These are phyloP conservation scores for Protomyces arabidopsidicola DNA, from an alignment of 1,139 yeast species.

Conservation along the genomic window DNA sequence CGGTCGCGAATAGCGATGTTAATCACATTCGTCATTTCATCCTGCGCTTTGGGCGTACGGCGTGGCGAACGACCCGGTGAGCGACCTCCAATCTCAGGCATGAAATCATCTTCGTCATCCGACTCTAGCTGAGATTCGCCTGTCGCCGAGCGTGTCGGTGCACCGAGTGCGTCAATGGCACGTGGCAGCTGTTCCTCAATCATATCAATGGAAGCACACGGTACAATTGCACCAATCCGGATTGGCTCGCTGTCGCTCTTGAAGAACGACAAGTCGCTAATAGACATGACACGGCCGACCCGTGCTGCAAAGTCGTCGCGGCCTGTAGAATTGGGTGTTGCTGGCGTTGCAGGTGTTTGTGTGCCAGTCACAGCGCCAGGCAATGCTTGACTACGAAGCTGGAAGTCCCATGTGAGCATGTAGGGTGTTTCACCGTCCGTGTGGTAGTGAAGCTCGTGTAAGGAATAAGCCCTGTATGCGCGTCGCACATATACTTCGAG, in stretches of 20 bases:
- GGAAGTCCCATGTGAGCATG: conserved; percentile 83
- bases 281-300: conserved; percentile 75
- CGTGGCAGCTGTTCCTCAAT: conserved; percentile 74
- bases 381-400: conserved; percentile 69
- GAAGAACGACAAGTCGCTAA: conserved; percentile 82
- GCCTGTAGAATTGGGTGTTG: conserved; percentile 34
- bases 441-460: conserved; percentile 67
- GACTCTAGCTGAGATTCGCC: conserved; percentile 3
- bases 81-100: conserved; percentile 37
- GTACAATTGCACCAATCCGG: conserved; percentile 83
- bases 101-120: conserved; percentile 38
- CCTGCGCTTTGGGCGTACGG: conserved; percentile 31
- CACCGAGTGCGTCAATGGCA: conserved; percentile 62
- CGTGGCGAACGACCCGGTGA: neutral
- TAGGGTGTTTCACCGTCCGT: conserved; percentile 54
- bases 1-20: conserved; percentile 70
- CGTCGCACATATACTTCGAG: conserved; percentile 94
- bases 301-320: conserved; percentile 33
- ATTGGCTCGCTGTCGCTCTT: conserved; percentile 54
- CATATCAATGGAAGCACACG: conserved; percentile 81
- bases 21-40: conserved; percentile 65
- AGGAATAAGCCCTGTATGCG: conserved; percentile 92
- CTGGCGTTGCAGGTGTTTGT: conserved; percentile 27
- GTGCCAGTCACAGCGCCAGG: conserved; percentile 42
- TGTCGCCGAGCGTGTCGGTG: conserved; percentile 45